Percentiles rank a stretch among this genome's conserved stretches.
Evolutionary conservation across 2,329 filamentous ascomycete species (phyloP).

Genomic region (Aspergillus brunneoviolaceus): DNA sequence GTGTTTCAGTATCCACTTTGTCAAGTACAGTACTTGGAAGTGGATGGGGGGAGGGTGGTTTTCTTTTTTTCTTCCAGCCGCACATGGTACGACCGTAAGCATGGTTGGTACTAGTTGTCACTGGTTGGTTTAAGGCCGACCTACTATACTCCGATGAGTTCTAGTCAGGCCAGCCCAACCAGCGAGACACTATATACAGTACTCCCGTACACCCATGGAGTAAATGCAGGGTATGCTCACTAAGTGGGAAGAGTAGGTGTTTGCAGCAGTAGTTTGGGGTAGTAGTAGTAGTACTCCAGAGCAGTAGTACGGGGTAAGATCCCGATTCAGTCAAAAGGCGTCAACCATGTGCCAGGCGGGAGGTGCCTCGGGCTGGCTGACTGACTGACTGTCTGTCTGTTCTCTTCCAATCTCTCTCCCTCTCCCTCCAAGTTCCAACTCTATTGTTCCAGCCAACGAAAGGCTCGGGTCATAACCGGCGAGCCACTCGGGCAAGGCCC

Average conservation of each 20-base stretch:
- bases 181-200: no score
- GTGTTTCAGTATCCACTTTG: neutral
- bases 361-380: neutral
- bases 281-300: no score
- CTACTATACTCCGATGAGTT: no score
- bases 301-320: neutral
- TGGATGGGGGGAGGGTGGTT: neutral
- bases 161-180: no score
- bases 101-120: neutral
- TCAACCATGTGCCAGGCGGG: neutral
- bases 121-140: no score
- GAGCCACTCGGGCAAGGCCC: constrained; percentile 7
- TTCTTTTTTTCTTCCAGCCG: neutral
- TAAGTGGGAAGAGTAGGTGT: no score
- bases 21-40: neutral
- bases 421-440: no score
- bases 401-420: no score
- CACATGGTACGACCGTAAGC: neutral
- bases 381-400: no score
- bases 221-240: neutral
- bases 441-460: constrained; percentile 21
- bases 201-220: no score
- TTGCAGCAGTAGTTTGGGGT: no score
- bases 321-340: neutral
- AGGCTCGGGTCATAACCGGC: constrained; percentile 25